phyloP scores from a whole-genome alignment of 441 rosid species.

The Arabidopsis lyrata region DNA sequence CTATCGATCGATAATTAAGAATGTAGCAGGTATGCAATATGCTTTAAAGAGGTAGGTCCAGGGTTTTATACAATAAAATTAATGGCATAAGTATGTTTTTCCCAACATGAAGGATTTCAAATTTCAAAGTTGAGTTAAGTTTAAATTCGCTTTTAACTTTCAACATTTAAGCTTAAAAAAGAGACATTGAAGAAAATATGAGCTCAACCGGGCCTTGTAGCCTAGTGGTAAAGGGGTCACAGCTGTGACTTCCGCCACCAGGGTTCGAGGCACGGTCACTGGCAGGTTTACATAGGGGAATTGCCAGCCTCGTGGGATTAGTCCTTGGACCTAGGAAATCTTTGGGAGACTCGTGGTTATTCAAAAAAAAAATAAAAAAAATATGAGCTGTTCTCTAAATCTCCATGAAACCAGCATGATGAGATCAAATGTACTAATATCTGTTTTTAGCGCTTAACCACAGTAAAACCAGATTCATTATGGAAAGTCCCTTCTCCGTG shows the following conservation, averaged over 20 bases:
- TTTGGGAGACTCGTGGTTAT: too few relatives aligned
- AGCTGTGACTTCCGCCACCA: too few relatives aligned
- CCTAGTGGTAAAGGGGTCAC: too few relatives aligned
- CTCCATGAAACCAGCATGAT: not conserved
- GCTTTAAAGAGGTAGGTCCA: constrained; percentile 21
- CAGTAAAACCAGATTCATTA: not conserved
- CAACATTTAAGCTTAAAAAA: too few relatives aligned
- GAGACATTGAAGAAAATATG: not conserved
- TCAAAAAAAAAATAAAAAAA: too few relatives aligned
- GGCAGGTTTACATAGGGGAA: too few relatives aligned
- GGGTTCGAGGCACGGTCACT: too few relatives aligned
- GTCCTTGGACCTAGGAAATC: too few relatives aligned
- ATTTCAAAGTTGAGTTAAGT: not conserved
- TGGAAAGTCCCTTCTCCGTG: not conserved
- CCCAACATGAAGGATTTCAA: constrained; percentile 1
- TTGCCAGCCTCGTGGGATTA: too few relatives aligned
- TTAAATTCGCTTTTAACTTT: not conserved
- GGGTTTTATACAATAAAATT: not conserved
- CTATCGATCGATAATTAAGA: constrained; percentile 3
- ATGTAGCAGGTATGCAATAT: constrained; percentile 13
- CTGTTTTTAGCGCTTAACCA: not conserved
- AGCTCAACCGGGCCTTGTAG: too few relatives aligned
- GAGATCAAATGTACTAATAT: not conserved
- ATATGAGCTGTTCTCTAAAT: not conserved
- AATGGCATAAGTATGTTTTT: not conserved